Evolutionary conservation across 2,329 filamentous ascomycete genomes (phyloP), one percentile per base, ranked within the genome.

Genomic region (Hymenoscyphus fraxineus): DNA sequence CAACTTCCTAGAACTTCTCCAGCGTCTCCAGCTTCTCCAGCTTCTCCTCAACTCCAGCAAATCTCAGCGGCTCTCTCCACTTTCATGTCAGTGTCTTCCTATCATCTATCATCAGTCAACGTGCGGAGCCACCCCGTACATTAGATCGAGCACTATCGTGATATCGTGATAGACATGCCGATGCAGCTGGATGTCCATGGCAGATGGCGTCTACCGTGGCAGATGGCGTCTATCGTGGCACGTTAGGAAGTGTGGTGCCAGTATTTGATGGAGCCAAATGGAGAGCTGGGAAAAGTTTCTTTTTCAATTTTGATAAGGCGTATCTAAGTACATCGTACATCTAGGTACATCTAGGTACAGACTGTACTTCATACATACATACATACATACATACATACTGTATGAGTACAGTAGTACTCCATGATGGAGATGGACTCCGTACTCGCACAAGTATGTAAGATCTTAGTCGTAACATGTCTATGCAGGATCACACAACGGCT

Each of bases 281-380:
- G 4, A 10, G 9, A 35, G 35, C 9, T 35, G 35, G 35, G 35
- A 35, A 35, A 35, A 35, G 35, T 35, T 35, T 35, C 35, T 7
- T n/a, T 47, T 22, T n/a, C 44, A 47, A 47, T 47, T 47, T 47
- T 47, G 44, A 47, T 47, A 47, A 47, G 44, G 44, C 19, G 44
- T 47, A 19, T 27, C 27, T 1, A 27, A 3, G 27, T 27, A 27
- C 27, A 27, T 27, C 27, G 27, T 27, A 27, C 27, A 27, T 27
- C 27, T 27, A 27, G 27, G 27, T 27, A 27, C 27, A 27, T 27
- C 27, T 27, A 27, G 27, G 27, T 27, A 27, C 27, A 27, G 27
- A 27, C 27, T 27, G 27, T 27, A 27, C 27, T 27, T 27, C 27
- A 27, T 27, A 27, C 27, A 27, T 27, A 27, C 27, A n/a, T n/a